A percentile compares a stretch with the other conserved stretches of the same genome.
Evolutionary conservation across 768 basidiomycete genomes (phyloP).

Genomic region (Rickenella mellea): DNA sequence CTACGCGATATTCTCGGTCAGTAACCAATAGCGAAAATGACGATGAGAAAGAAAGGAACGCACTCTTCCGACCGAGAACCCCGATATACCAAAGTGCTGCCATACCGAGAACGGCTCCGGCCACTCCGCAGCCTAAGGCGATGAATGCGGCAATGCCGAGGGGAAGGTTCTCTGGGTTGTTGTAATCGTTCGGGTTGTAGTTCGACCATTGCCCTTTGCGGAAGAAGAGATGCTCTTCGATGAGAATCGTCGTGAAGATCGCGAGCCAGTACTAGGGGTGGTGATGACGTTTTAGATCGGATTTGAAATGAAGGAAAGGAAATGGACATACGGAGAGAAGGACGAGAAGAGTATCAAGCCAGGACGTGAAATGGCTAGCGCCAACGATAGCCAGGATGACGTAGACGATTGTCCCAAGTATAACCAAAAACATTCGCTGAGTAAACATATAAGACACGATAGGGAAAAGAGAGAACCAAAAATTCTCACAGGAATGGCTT

Average conservation of each 20-base stretch:
- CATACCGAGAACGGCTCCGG: conserved; percentile 30
- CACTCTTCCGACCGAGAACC: conserved; percentile 16
- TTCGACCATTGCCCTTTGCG: conserved; percentile 21
- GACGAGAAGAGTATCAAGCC: conserved; percentile 31
- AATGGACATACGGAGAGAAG: conserved; percentile 23
- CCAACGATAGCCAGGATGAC: conserved; percentile 38
- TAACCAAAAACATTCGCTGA: conserved; percentile 24
- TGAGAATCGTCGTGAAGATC: conserved; percentile 35
- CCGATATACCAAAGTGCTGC: conserved; percentile 22
- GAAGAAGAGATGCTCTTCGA: conserved; percentile 45
- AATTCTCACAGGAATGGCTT: conserved; percentile 33
- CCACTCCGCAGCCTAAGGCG: conserved; percentile 24
- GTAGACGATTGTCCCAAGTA: conserved; percentile 33
- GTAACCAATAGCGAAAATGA: neutral
- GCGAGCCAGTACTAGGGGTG: conserved; percentile 35
- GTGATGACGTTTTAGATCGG: neutral
- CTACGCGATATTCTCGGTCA: conserved; percentile 1
- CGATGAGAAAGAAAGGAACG: conserved; percentile 1
- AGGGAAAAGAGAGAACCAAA: conserved; percentile 13
- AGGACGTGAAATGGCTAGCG: conserved; percentile 30
- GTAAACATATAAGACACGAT: neutral
- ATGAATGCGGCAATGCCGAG: conserved; percentile 27
- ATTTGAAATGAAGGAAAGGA: neutral
- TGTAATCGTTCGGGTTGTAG: conserved; percentile 27
- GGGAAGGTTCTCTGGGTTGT: conserved; percentile 23